Conservation (phyloP, 2,329 filamentous ascomycete species). For the Teratosphaeria pseudoeucalypti region DNA sequence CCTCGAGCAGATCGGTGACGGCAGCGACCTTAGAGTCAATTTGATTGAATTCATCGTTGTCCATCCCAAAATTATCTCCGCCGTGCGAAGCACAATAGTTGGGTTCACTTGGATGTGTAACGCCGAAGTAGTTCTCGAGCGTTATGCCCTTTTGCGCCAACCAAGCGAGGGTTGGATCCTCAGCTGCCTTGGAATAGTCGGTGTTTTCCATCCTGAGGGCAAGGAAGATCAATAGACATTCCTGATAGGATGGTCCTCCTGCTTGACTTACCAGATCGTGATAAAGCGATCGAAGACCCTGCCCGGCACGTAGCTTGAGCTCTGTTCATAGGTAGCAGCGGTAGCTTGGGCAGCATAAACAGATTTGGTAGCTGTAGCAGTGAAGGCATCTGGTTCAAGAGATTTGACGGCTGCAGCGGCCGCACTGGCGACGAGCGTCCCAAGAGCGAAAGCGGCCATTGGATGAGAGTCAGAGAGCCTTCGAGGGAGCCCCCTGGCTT, state of each 20-base stretch:
- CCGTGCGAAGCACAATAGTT: constrained; percentile 62
- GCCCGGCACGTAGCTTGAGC: constrained; percentile 52
- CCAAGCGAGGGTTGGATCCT: constrained; percentile 50
- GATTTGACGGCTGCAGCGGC: constrained; percentile 13
- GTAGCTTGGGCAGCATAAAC: constrained; percentile 50
- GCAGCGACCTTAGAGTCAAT: constrained; percentile 31
- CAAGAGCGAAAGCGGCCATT: constrained; percentile 12
- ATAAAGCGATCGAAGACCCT: constrained; percentile 63
- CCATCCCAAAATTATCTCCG: constrained; percentile 64
- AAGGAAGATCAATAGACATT: no score
- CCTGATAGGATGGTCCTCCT: no score
- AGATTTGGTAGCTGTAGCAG: constrained; percentile 41
- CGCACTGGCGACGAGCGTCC: constrained; percentile 20
- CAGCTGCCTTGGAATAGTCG: constrained; percentile 52
- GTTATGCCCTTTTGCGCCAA: constrained; percentile 53
- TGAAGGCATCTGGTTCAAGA: constrained; percentile 27
- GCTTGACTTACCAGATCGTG: constrained; percentile 42
- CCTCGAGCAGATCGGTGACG: constrained; percentile 34
- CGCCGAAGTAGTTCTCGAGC: constrained; percentile 42
- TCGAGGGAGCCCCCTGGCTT: no score
- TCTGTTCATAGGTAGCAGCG: constrained; percentile 50
- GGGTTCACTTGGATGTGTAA: constrained; percentile 56
- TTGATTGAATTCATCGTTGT: constrained; percentile 51
- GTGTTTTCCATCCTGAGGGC: constrained; percentile 59
- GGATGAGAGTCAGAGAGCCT: neutral